These are phyloP conservation scores for Artemisia tridentata DNA, from an alignment of 129 eudicot species.

Conservation along the genomic window DNA sequence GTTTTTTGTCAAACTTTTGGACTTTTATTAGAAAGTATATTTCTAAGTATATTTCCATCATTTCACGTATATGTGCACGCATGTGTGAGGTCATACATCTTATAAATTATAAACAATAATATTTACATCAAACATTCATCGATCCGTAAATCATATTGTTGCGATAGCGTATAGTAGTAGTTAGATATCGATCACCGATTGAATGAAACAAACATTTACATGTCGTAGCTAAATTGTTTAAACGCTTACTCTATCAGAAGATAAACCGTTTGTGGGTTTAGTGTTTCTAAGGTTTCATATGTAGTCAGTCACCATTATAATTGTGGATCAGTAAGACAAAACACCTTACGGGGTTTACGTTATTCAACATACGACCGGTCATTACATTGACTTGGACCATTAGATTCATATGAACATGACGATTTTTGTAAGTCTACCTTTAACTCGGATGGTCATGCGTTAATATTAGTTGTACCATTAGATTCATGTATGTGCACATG, in stretches of 20 bases:
- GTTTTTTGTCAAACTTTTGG: constrained; percentile 40
- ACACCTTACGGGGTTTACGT: background rate
- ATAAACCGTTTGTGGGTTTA: too few species aligned
- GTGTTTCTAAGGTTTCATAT: too few species aligned
- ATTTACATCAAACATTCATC: background rate
- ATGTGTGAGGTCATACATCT: constrained; percentile 15
- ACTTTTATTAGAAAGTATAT: constrained; percentile 28
- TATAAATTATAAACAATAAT: background rate
- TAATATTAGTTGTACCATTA: background rate
- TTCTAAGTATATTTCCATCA: constrained; percentile 21
- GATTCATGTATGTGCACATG: background rate
- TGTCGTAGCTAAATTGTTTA: too few species aligned
- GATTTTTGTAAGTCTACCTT: background rate
- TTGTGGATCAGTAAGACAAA: background rate
- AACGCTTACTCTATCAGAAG: too few species aligned
- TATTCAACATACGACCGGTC: background rate
- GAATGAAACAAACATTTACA: too few species aligned
- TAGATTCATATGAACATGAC: background rate
- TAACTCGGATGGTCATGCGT: background rate
- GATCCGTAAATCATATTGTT: background rate
- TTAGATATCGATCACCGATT: too few species aligned
- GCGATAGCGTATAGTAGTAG: too few species aligned
- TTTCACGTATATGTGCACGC: constrained; percentile 17
- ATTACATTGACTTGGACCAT: constrained; percentile 9
- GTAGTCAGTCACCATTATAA: background rate